A percentile compares a stretch with the other conserved stretches of the same genome.
These are phyloP conservation scores for Verticillium nonalfalfae DNA, from an alignment of 2,329 filamentous ascomycete genomes.

Conservation along the genomic window DNA sequence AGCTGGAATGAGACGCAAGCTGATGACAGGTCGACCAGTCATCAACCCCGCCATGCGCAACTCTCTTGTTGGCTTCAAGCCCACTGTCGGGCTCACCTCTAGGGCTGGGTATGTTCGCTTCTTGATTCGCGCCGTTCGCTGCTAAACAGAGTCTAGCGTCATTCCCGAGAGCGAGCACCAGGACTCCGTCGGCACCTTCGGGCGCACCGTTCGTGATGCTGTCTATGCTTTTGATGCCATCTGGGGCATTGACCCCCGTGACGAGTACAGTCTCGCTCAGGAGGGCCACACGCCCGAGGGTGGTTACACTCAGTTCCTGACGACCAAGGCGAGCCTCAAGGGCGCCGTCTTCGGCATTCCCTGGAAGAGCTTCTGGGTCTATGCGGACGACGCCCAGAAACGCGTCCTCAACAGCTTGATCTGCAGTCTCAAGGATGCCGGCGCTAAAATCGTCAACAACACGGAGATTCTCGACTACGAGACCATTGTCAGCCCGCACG, in stretches of 20 bases:
- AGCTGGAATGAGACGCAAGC: not conserved
- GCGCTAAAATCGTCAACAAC: slow-evolving; percentile 62
- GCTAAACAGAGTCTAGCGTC: slow-evolving; percentile 22
- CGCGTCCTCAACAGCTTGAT: slow-evolving; percentile 44
- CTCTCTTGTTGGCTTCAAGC: slow-evolving; percentile 66
- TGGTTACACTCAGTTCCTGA: slow-evolving; percentile 53
- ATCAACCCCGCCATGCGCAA: slow-evolving; percentile 68
- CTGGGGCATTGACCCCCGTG: slow-evolving; percentile 53
- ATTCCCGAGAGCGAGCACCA: slow-evolving; percentile 63
- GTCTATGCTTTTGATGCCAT: slow-evolving; percentile 62
- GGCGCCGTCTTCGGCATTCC: slow-evolving; percentile 64
- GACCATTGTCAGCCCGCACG: slow-evolving; percentile 54
- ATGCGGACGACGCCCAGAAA: slow-evolving; percentile 50
- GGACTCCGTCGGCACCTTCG: slow-evolving; percentile 64
- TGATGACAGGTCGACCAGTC: slow-evolving; percentile 24
- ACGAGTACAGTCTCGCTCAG: slow-evolving; percentile 61
- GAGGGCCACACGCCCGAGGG: slow-evolving; percentile 42
- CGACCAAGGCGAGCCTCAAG: slow-evolving; percentile 44
- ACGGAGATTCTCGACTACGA: slow-evolving; percentile 62
- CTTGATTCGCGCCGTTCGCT: not conserved
- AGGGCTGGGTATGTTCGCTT: slow-evolving; percentile 32
- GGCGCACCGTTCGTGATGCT: slow-evolving; percentile 62
- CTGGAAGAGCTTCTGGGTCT: slow-evolving; percentile 65
- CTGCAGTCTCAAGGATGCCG: slow-evolving; percentile 47
- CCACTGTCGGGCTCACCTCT: slow-evolving; percentile 67